Percentiles rank a stretch among this genome's conserved stretches.
These are phyloP conservation scores for Arthrinium phaeospermum DNA, from an alignment of 2,329 filamentous ascomycete genomes.

Conservation along the genomic window DNA sequence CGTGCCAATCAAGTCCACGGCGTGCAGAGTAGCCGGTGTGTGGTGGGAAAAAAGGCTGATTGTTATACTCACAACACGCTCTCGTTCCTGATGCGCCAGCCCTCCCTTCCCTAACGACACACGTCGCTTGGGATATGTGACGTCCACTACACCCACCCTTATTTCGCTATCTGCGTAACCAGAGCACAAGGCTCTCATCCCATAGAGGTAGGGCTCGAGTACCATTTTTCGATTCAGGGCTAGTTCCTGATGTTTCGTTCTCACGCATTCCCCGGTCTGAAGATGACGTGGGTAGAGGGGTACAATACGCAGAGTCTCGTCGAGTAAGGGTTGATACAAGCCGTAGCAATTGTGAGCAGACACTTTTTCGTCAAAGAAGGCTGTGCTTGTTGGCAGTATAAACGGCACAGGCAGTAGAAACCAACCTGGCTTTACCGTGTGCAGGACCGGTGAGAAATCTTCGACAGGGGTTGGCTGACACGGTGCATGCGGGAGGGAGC, in stretches of 20 bases:
- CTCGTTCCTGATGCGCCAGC: background rate
- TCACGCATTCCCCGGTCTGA: background rate
- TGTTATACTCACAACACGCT: background rate
- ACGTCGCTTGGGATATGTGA: background rate
- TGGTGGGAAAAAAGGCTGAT: slow-evolving; percentile 4
- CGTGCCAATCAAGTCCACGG: slow-evolving; percentile 7
- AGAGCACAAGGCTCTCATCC: background rate
- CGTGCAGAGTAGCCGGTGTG: slow-evolving; percentile 6
- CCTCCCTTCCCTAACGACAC: background rate
- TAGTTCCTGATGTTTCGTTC: background rate
- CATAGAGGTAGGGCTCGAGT: background rate
- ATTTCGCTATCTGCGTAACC: background rate
- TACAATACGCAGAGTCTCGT: background rate
- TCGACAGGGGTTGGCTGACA: background rate
- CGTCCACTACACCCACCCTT: background rate
- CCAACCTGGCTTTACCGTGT: slow-evolving; percentile 2
- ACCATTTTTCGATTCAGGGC: background rate
- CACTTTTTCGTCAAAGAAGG: background rate
- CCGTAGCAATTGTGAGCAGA: background rate
- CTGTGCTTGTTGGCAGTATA: background rate
- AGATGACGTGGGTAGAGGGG: background rate
- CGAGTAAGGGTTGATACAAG: background rate
- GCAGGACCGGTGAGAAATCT: background rate
- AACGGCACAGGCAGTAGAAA: background rate
- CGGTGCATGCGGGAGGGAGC: slow-evolving; percentile 2